Base-by-base conservation (phyloP, 352 stramenopile species). In the Phytophthora sojae region DNA sequence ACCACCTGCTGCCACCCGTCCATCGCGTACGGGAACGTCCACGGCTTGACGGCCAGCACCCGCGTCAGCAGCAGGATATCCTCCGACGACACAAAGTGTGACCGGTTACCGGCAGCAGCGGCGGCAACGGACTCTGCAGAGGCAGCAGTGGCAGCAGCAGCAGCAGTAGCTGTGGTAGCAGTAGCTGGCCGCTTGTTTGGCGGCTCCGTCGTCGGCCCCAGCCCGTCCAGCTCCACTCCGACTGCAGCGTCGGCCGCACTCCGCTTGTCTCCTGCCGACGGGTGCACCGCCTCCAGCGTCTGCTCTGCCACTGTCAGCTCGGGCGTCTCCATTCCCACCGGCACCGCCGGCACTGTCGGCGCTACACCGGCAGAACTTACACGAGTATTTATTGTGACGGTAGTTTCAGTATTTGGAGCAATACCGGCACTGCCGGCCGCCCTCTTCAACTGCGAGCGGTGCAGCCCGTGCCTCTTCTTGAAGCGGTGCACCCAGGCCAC, bases 401-500 rank as follows among this genome's bases (percentile, higher is more conserved):
- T 30, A 30, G 26, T 30, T 4, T 30, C 26, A 30, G 26, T 30
- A 30, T 6, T 30, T 30, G 32, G 0, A 39, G 32, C 9, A 39
- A 14, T 14, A 4, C 47, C 45, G 4, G 5, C 6, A 4, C 3
- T 5, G 14, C 11, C 42, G 2, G 42, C 42, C 14, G 42, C 42
- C 6, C 42, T n/a, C 42, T 21, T n/a, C 42, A 49, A 21, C 53
- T 74, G 71, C 21, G 56, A 75, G 4, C 60, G 68, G 56, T 78
- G 69, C 49, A 81, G 69, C 26, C 73, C 73, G 26, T 81, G 73
- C 8, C 73, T 54, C 58, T 68, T 72, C 64, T 81, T 81, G 51
- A 80, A 80, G 54, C 73, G 73, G 51, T 80, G 69, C 35, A 80
- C 73, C 73, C 73, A 80, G 6, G 64, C 73, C 25, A 68, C 54